Conservation (phyloP, 208 protist genomes). For the Novymonas esmeraldas region DNA sequence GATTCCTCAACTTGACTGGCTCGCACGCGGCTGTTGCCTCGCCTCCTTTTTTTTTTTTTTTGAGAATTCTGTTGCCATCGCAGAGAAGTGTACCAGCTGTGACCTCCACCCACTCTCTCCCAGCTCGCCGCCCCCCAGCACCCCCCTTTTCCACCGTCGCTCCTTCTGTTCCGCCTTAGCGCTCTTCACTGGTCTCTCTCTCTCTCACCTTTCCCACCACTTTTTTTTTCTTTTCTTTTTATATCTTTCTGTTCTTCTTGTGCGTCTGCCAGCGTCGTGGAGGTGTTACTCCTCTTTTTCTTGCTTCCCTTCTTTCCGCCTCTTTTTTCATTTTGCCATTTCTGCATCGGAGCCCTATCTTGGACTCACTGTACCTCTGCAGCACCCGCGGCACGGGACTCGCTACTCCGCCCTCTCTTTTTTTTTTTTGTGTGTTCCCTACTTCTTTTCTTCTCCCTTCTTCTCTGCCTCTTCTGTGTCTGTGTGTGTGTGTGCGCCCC, state of each 20-base stretch:
- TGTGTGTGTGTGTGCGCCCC: not conserved
- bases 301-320: not conserved
- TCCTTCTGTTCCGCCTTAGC: not conserved
- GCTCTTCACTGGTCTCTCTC: not conserved
- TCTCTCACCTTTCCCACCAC: not conserved
- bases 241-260: not conserved
- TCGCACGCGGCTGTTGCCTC: no score
- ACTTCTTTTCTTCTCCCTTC: not conserved
- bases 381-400: no score
- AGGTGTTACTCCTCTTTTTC: not conserved
- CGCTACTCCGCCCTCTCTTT: not conserved
- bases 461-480: not conserved
- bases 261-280: not conserved
- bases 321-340: not conserved
- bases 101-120: no score
- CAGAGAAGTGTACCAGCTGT: no score
- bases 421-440: not conserved
- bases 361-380: not conserved
- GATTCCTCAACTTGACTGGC: no score
- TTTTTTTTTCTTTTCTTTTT: conserved; percentile 8
- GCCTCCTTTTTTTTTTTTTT: no score
- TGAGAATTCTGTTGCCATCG: no score
- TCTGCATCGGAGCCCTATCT: not conserved
- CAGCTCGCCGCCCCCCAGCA: no score
- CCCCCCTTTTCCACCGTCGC: no score